Evolutionary conservation across 2,329 filamentous ascomycete genomes (phyloP).

Genomic region (Monilinia vaccinii-corymbosi): DNA sequence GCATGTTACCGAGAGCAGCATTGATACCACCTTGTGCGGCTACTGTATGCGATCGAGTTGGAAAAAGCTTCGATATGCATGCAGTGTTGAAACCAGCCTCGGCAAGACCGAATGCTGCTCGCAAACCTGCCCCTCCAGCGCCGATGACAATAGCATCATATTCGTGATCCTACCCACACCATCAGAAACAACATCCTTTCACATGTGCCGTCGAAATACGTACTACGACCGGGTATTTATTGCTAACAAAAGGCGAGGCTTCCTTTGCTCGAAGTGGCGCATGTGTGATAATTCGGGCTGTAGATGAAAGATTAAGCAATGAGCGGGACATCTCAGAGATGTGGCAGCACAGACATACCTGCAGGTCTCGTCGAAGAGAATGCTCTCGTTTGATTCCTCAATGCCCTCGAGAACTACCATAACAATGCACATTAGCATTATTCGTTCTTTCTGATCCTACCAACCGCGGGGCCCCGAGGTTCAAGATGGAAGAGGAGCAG

Average conservation of each 20-base stretch:
- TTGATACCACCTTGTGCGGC: slow-evolving; percentile 60
- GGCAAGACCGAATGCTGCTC: slow-evolving; percentile 54
- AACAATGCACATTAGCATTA: slow-evolving; percentile 18
- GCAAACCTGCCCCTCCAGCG: slow-evolving; percentile 53
- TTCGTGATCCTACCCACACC: slow-evolving; percentile 67
- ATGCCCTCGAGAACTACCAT: slow-evolving; percentile 29
- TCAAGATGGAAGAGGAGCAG: slow-evolving; percentile 26
- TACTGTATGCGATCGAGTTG: slow-evolving; percentile 55
- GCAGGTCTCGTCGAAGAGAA: slow-evolving; percentile 83
- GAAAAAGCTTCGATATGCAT: slow-evolving; percentile 59
- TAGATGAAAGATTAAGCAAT: slow-evolving; percentile 15
- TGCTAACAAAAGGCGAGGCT: slow-evolving; percentile 75
- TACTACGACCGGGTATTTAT: slow-evolving; percentile 89
- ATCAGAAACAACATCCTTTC: slow-evolving; percentile 14
- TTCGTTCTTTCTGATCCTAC: slow-evolving; percentile 2
- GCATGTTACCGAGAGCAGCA: slow-evolving; percentile 58
- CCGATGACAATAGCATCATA: slow-evolving; percentile 79
- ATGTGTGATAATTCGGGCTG: slow-evolving; percentile 79
- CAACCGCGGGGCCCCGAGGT: slow-evolving; percentile 11
- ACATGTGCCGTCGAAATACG: slow-evolving; percentile 22
- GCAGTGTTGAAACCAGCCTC: slow-evolving; percentile 57
- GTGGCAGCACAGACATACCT: slow-evolving; percentile 42
- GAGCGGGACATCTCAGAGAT: background rate
- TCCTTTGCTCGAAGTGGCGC: slow-evolving; percentile 86
- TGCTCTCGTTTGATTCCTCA: slow-evolving; percentile 56